Evolutionary conservation across 139 green algal species (phyloP), one percentile per base, ranked within the genome.

Genomic region (Chlamydomonas asymmetrica): DNA sequence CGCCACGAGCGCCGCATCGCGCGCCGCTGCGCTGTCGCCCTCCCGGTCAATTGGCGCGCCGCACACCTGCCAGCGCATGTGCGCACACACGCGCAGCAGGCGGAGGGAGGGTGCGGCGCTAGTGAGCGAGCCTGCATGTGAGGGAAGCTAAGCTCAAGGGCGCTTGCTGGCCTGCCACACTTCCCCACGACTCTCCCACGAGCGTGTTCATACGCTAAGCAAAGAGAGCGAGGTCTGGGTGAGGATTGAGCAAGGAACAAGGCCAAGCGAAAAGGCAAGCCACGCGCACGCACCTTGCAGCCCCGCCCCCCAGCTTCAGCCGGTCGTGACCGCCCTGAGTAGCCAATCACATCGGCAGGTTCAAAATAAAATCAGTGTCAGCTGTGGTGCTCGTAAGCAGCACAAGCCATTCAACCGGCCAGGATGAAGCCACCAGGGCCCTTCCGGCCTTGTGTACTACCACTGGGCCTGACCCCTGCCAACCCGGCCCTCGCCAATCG

Each of bases 61-160:
- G 49, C 73, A 79, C 37, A 73, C 62, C 5, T 63, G 63, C 63
- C 73, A 73, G 2, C 22, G n/a, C n/a, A n/a, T n/a, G n/a, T 31
- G 27, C 73, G 61, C 9, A 13, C 54, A 5, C 23, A 37, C 37
- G 63, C 37, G 13, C 29, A n/a, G n/a, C n/a, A n/a, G n/a, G n/a
- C n/a, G n/a, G n/a, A n/a, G 50, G 27, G 37, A 38, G n/a, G 73
- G 20, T 20, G 50, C 38, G 40, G 61, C 48, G 45, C 35, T 32
- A 29, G 61, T 38, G 71, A 48, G 3, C 8, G 39, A 13, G 39
- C 29, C 5, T 20, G 39, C 22, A 32, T 56, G 22, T 57, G 16
- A 23, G 4, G 9, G 38, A 27, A 25, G 41, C 16, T 57, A 49
- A 27, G 13, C 25, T n/a, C 63, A 74, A 37, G n/a, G 6, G 25